These are phyloP conservation scores for Prunella vulgaris DNA, from an alignment of 257 asterid species.

Conservation along the genomic window DNA sequence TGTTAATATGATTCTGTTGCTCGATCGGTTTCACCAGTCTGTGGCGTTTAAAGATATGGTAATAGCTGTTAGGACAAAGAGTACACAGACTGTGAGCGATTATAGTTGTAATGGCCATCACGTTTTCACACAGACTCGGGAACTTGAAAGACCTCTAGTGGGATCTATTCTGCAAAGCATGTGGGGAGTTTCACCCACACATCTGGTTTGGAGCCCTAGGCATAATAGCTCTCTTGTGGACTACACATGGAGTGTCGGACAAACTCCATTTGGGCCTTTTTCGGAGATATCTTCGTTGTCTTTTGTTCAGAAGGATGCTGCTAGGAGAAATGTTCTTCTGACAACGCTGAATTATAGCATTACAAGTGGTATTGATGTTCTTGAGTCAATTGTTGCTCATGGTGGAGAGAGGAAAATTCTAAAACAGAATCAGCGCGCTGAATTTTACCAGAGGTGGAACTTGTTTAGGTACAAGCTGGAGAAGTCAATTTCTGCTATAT, in stretches of 20 bases:
- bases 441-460: conserved; percentile 80
- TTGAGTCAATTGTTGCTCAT: conserved; percentile 67
- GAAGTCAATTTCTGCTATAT: conserved; percentile 65
- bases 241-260: conserved; percentile 92
- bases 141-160: conserved; percentile 80
- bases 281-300: conserved; percentile 75
- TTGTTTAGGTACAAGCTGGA: conserved; percentile 84
- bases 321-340: conserved; percentile 79
- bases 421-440: conserved; percentile 45
- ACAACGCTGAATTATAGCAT: conserved; percentile 68
- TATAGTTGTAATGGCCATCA: conserved; percentile 82
- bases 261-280: conserved; percentile 95
- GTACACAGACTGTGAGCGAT: conserved; percentile 85
- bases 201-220: conserved; percentile 85
- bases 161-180: conserved; percentile 94
- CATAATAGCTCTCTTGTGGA: conserved; percentile 74
- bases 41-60: conserved; percentile 96
- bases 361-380: conserved; percentile 64
- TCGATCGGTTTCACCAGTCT: conserved; percentile 86
- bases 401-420: conserved; percentile 84
- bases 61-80: conserved; percentile 80
- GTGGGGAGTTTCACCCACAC: conserved; percentile 97
- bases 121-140: conserved; percentile 75
- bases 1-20: conserved; percentile 47
- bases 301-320: conserved; percentile 93